Evolutionary conservation across 2,329 filamentous ascomycete species (phyloP).

Genomic region (Epichloe baconii): DNA sequence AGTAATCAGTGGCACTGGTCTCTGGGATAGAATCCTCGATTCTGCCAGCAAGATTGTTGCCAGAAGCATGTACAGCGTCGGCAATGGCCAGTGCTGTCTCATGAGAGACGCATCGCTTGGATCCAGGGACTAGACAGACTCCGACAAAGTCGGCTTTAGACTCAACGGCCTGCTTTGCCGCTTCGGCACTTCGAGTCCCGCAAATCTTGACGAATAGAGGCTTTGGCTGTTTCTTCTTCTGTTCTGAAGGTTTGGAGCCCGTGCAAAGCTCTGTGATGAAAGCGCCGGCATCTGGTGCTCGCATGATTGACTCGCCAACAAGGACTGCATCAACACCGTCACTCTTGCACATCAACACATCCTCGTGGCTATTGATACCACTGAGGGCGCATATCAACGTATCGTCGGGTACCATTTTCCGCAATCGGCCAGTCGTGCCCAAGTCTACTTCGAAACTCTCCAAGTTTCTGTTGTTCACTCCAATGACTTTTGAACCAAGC

Average conservation of each 20-base stretch:
- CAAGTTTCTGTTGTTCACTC: slow-evolving; percentile 94
- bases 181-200: slow-evolving; percentile 73
- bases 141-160: slow-evolving; percentile 86
- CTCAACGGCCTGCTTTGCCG: slow-evolving; percentile 66
- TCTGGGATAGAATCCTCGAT: slow-evolving; percentile 15
- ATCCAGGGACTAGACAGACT: slow-evolving; percentile 76
- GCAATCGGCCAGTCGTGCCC: slow-evolving; percentile 76
- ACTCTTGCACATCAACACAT: slow-evolving; percentile 75
- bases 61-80: slow-evolving; percentile 60
- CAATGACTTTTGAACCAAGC: slow-evolving; percentile 81
- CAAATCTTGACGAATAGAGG: slow-evolving; percentile 82
- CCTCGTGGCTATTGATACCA: slow-evolving; percentile 78
- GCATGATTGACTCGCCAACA: slow-evolving; percentile 93
- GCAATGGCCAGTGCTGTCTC: slow-evolving; percentile 75
- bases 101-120: slow-evolving; percentile 66
- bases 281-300: slow-evolving; percentile 63
- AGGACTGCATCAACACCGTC: slow-evolving; percentile 88
- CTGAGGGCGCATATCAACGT: slow-evolving; percentile 90
- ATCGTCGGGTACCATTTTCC: slow-evolving; percentile 71
- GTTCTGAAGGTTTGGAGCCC: slow-evolving; percentile 26
- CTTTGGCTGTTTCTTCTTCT: slow-evolving; percentile 22
- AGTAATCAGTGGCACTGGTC: slow-evolving; percentile 51
- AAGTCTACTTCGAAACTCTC: slow-evolving; percentile 96
- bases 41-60: slow-evolving; percentile 24
- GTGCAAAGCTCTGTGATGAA: slow-evolving; percentile 82